A percentile compares a stretch with the other conserved stretches of the same genome.
phyloP scores from a whole-genome alignment of 1,284 basidiomycete species.

The Boletus coffeatus region DNA sequence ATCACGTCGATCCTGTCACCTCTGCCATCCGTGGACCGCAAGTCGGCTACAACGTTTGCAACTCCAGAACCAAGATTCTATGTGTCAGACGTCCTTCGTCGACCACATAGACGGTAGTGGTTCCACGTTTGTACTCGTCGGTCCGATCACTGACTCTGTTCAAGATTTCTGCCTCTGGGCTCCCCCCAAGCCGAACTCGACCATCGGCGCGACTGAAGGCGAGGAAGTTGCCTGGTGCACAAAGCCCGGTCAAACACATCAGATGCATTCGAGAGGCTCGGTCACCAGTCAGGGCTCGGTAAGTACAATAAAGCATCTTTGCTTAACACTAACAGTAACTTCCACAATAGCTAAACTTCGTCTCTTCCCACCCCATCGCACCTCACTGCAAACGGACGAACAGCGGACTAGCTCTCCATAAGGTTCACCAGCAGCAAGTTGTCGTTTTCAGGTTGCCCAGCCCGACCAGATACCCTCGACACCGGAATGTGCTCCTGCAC shows the following conservation, averaged over 20 bases:
- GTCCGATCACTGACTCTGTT: not conserved
- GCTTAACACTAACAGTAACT: not conserved
- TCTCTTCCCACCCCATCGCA: not conserved
- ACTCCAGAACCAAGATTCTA: conserved; percentile 53
- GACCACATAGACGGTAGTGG: conserved; percentile 47
- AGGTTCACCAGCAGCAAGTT: not conserved
- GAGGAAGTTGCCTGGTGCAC: conserved; percentile 69
- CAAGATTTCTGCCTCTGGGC: conserved; percentile 54
- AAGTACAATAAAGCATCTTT: too few species aligned
- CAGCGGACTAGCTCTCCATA: not conserved
- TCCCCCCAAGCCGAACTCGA: conserved; percentile 38
- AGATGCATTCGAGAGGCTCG: too few species aligned
- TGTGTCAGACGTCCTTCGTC: conserved; percentile 60
- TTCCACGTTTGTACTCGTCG: not conserved
- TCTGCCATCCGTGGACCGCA: conserved; percentile 51
- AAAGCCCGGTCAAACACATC: conserved; percentile 16
- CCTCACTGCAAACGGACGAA: not conserved
- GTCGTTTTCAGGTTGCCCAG: not conserved
- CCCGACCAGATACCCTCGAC: not conserved
- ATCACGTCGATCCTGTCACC: conserved; percentile 47
- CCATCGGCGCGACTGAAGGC: conserved; percentile 58
- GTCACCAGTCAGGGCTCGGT: too few species aligned
- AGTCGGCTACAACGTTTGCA: conserved; percentile 64
- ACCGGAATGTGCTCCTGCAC: conserved; percentile 2
- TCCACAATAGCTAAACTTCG: not conserved